Conservation (phyloP, 1,139 yeast species). For the Entelexis sorbosivorans region DNA sequence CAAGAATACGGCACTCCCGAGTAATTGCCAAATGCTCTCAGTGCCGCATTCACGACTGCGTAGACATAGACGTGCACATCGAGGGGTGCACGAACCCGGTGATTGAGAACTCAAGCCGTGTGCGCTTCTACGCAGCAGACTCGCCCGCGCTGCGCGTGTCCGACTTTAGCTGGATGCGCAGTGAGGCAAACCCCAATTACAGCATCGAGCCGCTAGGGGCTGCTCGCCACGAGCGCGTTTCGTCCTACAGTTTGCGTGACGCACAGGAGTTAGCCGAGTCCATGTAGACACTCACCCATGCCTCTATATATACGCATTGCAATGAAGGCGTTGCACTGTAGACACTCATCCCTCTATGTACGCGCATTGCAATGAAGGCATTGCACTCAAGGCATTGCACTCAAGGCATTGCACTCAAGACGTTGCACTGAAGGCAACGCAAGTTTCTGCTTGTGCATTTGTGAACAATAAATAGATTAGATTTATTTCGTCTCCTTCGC, state of each 20-base stretch:
- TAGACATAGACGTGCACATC: conserved; percentile 20
- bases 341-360: no score
- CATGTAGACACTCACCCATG: not conserved
- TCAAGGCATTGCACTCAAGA: no score
- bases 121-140: conserved; percentile 24
- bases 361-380: no score
- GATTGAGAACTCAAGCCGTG: conserved; percentile 25
- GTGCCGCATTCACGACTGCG: conserved; percentile 28
- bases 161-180: conserved; percentile 28
- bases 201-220: not conserved
- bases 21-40: conserved; percentile 27
- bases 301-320: no score
- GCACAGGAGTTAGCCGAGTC: not conserved
- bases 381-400: no score
- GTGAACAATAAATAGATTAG: not conserved
- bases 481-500: not conserved
- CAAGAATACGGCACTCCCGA: conserved; percentile 20
- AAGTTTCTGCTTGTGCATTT: not conserved
- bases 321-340: no score
- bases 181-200: conserved; percentile 24
- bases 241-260: conserved; percentile 1
- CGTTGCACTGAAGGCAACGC: no score
- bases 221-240: not conserved
- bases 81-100: conserved; percentile 28
- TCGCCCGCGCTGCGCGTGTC: conserved; percentile 23